These are phyloP conservation scores for Yamadazyma tumulicola DNA, from an alignment of 805 yeast genomes.

Conservation along the genomic window DNA sequence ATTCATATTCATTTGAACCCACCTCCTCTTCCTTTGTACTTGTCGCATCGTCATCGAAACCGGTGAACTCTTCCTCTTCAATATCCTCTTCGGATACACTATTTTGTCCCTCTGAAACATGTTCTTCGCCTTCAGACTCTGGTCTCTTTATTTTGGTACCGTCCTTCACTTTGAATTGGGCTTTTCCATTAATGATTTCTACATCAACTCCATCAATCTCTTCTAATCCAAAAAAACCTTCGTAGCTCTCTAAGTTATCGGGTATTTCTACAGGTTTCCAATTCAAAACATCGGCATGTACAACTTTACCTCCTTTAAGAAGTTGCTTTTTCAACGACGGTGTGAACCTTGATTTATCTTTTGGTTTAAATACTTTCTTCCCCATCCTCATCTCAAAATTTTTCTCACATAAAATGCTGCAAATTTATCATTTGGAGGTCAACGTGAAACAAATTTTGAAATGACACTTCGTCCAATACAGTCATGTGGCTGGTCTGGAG, in stretches of 20 bases:
- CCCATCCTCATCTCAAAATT: conserved; percentile 10
- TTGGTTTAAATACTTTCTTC: conserved; percentile 5
- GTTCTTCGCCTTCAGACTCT: conserved; percentile 14
- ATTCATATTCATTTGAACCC: conserved; percentile 16
- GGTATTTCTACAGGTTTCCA: conserved; percentile 88
- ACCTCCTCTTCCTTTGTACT: conserved; percentile 15
- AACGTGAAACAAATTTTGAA: no score
- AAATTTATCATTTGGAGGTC: no score
- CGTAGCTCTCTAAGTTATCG: conserved; percentile 79
- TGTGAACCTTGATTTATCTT: neutral
- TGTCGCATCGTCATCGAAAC: conserved; percentile 18
- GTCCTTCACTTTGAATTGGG: conserved; percentile 46
- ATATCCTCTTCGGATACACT: conserved; percentile 10
- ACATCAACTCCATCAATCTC: conserved; percentile 93
- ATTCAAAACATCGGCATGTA: conserved; percentile 48
- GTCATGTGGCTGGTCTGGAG: no score
- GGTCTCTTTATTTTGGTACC: conserved; percentile 23
- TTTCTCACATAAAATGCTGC: conserved; percentile 1
- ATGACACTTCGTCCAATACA: no score
- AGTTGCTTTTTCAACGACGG: neutral
- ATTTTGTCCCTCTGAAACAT: conserved; percentile 17
- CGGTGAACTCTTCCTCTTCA: conserved; percentile 15
- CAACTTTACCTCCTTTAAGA: conserved; percentile 30
- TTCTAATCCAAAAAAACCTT: conserved; percentile 89
- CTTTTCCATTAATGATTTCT: conserved; percentile 64